Evolutionary conservation across 345 rosid species (phyloP).

Genomic region (Boechera retrofracta): DNA sequence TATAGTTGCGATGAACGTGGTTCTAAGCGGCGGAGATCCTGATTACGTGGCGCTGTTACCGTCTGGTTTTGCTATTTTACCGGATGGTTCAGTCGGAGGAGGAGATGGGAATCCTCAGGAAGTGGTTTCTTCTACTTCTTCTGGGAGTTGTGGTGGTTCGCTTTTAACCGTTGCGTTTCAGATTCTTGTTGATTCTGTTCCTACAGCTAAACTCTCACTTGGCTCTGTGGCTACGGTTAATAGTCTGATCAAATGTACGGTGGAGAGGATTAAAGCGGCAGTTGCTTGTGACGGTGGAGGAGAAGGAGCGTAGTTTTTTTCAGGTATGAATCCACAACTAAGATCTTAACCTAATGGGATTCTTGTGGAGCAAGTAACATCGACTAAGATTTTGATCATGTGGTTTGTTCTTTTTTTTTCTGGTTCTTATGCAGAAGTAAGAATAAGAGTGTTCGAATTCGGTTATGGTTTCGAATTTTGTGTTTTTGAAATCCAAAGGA

Average conservation of each 20-base stretch:
- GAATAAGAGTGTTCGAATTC: background rate
- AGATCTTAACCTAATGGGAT: background rate
- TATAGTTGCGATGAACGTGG: slow-evolving; percentile 82
- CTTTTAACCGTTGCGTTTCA: slow-evolving; percentile 93
- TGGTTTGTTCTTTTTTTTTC: background rate
- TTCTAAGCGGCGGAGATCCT: slow-evolving; percentile 88
- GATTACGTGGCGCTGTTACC: slow-evolving; percentile 95
- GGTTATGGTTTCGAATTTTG: slow-evolving; percentile 19
- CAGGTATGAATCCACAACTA: slow-evolving; percentile 28
- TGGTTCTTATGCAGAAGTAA: slow-evolving; percentile 16
- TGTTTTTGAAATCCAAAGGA: slow-evolving; percentile 48
- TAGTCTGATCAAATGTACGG: slow-evolving; percentile 92
- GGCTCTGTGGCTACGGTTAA: slow-evolving; percentile 95
- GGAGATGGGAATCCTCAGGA: slow-evolving; percentile 41
- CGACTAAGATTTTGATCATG: background rate
- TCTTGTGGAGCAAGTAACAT: slow-evolving; percentile 34
- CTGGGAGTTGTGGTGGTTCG: slow-evolving; percentile 67
- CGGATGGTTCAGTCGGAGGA: slow-evolving; percentile 67
- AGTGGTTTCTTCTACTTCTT: slow-evolving; percentile 40
- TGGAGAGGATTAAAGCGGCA: slow-evolving; percentile 84
- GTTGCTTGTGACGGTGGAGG: slow-evolving; percentile 48
- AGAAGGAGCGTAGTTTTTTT: slow-evolving; percentile 28
- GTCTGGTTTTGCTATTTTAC: slow-evolving; percentile 95
- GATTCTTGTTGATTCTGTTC: slow-evolving; percentile 90
- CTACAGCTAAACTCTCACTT: slow-evolving; percentile 88